Evolutionary conservation across 164 flowering plant species (phyloP).

Genomic region (Tinospora cordifolia): DNA sequence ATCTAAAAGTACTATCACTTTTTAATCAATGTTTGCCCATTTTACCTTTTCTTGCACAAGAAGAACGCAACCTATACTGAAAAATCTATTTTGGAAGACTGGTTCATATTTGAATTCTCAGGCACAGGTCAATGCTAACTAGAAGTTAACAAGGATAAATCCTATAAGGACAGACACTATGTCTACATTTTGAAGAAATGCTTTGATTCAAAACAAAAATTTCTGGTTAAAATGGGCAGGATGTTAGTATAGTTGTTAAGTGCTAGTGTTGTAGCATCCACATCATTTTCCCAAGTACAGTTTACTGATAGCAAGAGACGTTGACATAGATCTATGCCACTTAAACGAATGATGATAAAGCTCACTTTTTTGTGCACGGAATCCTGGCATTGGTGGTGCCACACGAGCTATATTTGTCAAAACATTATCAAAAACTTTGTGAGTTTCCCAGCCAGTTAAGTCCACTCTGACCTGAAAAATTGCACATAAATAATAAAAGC

Average conservation of each 20-base stretch:
- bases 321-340: not conserved
- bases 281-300: not conserved
- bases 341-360: slow-evolving; percentile 3
- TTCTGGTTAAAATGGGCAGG: not conserved
- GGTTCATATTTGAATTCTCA: not conserved
- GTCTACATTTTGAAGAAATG: too few species aligned
- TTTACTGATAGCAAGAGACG: not conserved
- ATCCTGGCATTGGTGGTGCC: slow-evolving; percentile 83
- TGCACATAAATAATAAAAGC: not conserved
- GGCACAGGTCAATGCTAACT: not conserved
- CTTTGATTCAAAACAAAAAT: not conserved
- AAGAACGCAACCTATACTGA: not conserved
- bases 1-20: not conserved
- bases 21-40: not conserved
- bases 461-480: slow-evolving; percentile 57
- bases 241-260: not conserved
- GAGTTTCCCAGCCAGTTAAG: slow-evolving; percentile 51
- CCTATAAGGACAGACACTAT: too few species aligned
- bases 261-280: not conserved
- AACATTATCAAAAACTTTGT: slow-evolving; percentile 44
- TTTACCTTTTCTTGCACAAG: not conserved
- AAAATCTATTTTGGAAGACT: slow-evolving; percentile 2
- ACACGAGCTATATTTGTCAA: slow-evolving; percentile 54
- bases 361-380: slow-evolving; percentile 75
- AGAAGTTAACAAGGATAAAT: not conserved